phyloP scores from a whole-genome alignment of 1,284 basidiomycete genomes.

The Takashimella koratensis region DNA sequence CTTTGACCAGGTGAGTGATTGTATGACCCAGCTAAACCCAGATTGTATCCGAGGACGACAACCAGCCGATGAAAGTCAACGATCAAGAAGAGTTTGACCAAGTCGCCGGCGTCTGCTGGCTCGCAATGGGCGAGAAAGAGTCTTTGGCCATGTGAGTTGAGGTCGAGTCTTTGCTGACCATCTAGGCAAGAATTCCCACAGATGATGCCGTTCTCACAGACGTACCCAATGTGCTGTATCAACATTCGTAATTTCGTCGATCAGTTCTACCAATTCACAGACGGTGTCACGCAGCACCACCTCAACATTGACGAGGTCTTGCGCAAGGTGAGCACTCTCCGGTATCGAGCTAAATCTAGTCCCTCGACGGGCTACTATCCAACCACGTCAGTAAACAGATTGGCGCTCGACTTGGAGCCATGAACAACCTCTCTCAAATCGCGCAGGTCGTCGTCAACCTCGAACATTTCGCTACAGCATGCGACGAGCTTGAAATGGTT shows the following conservation, averaged over 20 bases:
- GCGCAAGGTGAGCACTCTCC: slow-evolving; percentile 61
- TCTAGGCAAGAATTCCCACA: slow-evolving; percentile 67
- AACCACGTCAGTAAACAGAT: slow-evolving; percentile 78
- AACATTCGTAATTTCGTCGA: slow-evolving; percentile 93
- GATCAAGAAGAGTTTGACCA: slow-evolving; percentile 67
- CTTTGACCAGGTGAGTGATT: slow-evolving; percentile 65
- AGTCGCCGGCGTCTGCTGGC: slow-evolving; percentile 80
- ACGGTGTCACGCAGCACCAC: slow-evolving; percentile 87
- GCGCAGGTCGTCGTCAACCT: slow-evolving; percentile 91
- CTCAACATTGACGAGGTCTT: slow-evolving; percentile 89
- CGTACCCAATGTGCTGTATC: slow-evolving; percentile 91
- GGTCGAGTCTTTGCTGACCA: slow-evolving; percentile 3
- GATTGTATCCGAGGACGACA: slow-evolving; percentile 87
- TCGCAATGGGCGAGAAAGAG: slow-evolving; percentile 64
- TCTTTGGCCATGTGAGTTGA: slow-evolving; percentile 59
- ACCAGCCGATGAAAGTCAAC: slow-evolving; percentile 83
- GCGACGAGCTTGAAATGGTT: slow-evolving; percentile 79
- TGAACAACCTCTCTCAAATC: slow-evolving; percentile 82
- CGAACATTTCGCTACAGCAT: slow-evolving; percentile 86
- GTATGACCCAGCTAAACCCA: slow-evolving; percentile 38
- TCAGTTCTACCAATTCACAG: slow-evolving; percentile 94
- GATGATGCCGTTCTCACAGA: slow-evolving; percentile 87
- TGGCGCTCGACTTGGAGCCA: slow-evolving; percentile 64
- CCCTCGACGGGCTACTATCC: slow-evolving; percentile 78
- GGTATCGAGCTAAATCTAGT: slow-evolving; percentile 53